These are phyloP conservation scores for Macrophomina pseudophaseolina DNA, from an alignment of 2,329 filamentous ascomycete species.

Conservation along the genomic window DNA sequence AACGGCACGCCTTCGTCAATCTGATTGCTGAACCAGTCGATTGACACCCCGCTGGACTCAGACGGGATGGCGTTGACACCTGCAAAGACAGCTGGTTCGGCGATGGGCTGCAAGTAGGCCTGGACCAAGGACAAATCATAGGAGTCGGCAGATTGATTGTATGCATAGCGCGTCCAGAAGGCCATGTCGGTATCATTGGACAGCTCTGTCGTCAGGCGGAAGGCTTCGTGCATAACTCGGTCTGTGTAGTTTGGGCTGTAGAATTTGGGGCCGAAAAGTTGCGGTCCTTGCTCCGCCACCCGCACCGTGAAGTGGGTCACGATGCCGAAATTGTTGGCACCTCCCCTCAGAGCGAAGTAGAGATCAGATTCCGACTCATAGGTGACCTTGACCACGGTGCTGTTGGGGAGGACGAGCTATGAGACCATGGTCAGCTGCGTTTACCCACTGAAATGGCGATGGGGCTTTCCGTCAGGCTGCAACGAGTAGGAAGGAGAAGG, in stretches of 20 bases:
- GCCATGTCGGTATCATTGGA: constrained; percentile 33
- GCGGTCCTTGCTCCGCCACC: not conserved
- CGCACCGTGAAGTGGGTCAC: constrained; percentile 40
- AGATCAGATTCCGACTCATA: constrained; percentile 32
- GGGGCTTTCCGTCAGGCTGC: no score
- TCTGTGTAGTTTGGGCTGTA: constrained; percentile 32
- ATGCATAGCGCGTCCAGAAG: constrained; percentile 31
- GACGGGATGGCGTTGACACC: not conserved
- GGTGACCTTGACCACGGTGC: not conserved
- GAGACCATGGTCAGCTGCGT: not conserved
- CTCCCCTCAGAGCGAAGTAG: constrained; percentile 46
- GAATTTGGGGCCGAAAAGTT: constrained; percentile 46
- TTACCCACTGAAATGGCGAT: no score
- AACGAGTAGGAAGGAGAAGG: no score
- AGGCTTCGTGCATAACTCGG: constrained; percentile 30
- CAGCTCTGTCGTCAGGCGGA: constrained; percentile 30
- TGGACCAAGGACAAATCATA: constrained; percentile 32
- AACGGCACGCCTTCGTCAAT: not conserved
- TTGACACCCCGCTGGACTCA: not conserved
- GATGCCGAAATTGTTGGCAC: constrained; percentile 45
- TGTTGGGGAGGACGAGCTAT: constrained; percentile 6
- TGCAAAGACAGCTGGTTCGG: not conserved
- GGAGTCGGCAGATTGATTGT: constrained; percentile 32
- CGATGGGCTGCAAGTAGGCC: not conserved
- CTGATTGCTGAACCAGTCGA: not conserved